Evolutionary conservation across 768 basidiomycete genomes (phyloP).

Genomic region (Tephrocybe sp.): DNA sequence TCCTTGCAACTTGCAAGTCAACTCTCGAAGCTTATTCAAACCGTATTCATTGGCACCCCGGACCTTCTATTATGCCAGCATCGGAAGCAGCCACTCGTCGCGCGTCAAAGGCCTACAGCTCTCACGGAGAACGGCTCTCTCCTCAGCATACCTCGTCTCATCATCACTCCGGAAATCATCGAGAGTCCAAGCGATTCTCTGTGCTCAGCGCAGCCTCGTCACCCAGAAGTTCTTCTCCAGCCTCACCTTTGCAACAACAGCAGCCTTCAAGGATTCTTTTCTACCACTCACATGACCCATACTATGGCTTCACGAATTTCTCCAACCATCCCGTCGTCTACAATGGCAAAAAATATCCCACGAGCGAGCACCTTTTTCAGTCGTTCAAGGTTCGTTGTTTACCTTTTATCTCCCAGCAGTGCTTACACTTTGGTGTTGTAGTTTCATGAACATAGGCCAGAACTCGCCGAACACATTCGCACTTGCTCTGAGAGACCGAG

Average conservation of each 20-base stretch:
- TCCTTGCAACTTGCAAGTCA: too few species aligned
- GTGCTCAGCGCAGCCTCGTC: conserved; percentile 5
- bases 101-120: not conserved
- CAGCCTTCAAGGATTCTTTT: conserved; percentile 47
- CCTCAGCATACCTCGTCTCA: not conserved
- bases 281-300: conserved; percentile 60
- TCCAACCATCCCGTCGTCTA: conserved; percentile 63
- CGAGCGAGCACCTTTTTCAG: conserved; percentile 77
- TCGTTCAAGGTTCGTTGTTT: conserved; percentile 59
- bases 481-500: conserved; percentile 61
- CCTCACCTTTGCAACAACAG: conserved; percentile 17
- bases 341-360: conserved; percentile 64
- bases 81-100: not conserved
- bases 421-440: conserved; percentile 20
- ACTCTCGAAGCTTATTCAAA: too few species aligned
- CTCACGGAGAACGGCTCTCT: conserved; percentile 1
- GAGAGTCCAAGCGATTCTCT: not conserved
- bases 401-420: not conserved
- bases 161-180: not conserved
- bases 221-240: conserved; percentile 14
- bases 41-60: too few species aligned
- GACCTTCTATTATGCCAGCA: not conserved
- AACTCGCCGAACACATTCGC: conserved; percentile 67
- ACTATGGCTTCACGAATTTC: conserved; percentile 76
- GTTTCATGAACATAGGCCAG: conserved; percentile 60